Evolutionary conservation across 176 grass and related monocot genomes (phyloP), one percentile per base, ranked within the genome.

Genomic region (Eremochloa ophiuroides): DNA sequence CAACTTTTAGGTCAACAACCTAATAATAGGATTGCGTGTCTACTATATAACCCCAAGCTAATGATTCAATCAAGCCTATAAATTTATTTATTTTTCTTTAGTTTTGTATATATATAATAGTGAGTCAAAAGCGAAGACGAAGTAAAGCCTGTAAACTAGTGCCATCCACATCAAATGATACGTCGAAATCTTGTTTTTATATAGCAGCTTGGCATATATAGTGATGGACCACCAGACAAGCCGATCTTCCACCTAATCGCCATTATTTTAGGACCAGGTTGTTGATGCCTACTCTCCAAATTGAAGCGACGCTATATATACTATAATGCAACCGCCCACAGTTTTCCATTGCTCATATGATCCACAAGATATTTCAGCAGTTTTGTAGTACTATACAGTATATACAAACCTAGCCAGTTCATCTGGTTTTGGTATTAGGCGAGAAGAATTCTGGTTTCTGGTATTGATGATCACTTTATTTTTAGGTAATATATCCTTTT

Each of bases 201-300:
- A 42, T 80, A 64, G 56, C 58, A 53, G 42, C 68, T 41, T 64
- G 35, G 58, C 33, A 59, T 66, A 31, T 64, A n/a, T 53, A 80
- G 23, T 30, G 33, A 22, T 74, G 84, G 84, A 56, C 76, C 76
- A 73, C 76, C 30, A 66, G 15, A 38, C 40, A 79, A 29, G 55
- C 75, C 15, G 41, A 85, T 73, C 55, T 86, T 31, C 43, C 43
- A 74, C 76, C 84, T 66, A 80, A 74, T 74, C 44, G 25, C 35
- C 69, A 74, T 51, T 86, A 74, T 66, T 66, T 80, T 59, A 66
- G 60, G 69, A 86, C 66, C 83, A 66, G 2, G 48, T 43, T 20
- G 28, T 77, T 10, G 63, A 84, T 69, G 63, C 35, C 56, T 31
- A 64, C 13, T 55, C 18, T 86, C 59, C 13, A 37, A 67, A n/a